Base-by-base conservation (phyloP, 371 early-diverging fungal genomes). In the Mucor sp. region DNA sequence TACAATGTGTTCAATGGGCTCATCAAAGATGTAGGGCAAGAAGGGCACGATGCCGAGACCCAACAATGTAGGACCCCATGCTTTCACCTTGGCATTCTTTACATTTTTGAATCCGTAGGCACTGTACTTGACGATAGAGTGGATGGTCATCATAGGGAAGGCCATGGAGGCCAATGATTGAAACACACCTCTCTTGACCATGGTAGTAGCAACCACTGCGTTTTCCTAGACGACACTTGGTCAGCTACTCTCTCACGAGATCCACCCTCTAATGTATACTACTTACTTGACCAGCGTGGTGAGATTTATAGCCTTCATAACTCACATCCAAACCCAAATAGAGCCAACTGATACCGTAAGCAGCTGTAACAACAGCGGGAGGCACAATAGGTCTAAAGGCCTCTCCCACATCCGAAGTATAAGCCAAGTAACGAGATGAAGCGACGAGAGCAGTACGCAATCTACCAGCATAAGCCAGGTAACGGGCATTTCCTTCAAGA, bases 401-500 rank as follows among this genome's bases (percentile, higher is more conserved):
- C 68, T 93, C 93, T 39, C 93, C 93, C 25, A 92, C 84, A 65
- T 92, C 91, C 15, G 87, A 88, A 6, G 89, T 87, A 71, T 89
- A 92, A 17, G 90, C 92, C 53, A 91, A 78, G 66, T 89, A 87
- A 32, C 90, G 82, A 21, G 81, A 77, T 12, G 87, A 87, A 21
- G 89, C 89, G 7, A 74, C 65, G 25, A 88, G 69, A 27, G 89
- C 82, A 11, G 77, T 88, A 47, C 84, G 74, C 41, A 91, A 71
- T 25, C 93, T 89, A 71, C 84, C 87, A 56, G 76, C 84, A 67
- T 91, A 91, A 23, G 85, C 91, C 25, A 90, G 77, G 57, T 87
- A 90, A 74, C 91, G 89, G n/a, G 85, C 85, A 9, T 75, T 76
- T 28, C 83, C 82, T 32, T 87, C 85, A 33, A 87, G 75, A 0